Conservation (phyloP, 305 asterid genomes). For the Fraxinus sp. region DNA sequence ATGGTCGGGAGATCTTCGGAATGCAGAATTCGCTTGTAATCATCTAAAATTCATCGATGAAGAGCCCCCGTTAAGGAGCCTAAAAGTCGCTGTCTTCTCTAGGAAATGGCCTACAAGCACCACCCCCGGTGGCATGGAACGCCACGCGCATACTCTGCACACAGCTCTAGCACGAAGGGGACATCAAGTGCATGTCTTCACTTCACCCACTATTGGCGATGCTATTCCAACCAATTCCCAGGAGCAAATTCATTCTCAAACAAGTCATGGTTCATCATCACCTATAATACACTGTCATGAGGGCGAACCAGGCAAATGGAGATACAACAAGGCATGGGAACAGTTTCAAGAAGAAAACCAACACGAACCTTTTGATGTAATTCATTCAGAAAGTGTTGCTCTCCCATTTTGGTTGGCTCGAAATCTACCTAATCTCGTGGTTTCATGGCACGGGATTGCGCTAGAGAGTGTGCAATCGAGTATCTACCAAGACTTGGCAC, state of each 20-base stretch:
- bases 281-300: slow-evolving; percentile 73
- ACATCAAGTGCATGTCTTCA: slow-evolving; percentile 68
- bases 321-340: slow-evolving; percentile 78
- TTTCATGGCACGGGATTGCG: slow-evolving; percentile 92
- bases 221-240: neutral
- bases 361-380: slow-evolving; percentile 48
- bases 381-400: slow-evolving; percentile 88
- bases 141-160: slow-evolving; percentile 79
- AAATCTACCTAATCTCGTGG: slow-evolving; percentile 53
- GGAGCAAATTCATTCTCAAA: neutral
- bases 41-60: slow-evolving; percentile 36
- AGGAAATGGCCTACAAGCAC: slow-evolving; percentile 78
- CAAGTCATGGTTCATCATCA: slow-evolving; percentile 8
- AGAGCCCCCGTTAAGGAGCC: slow-evolving; percentile 32
- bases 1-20: slow-evolving; percentile 75
- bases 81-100: slow-evolving; percentile 79
- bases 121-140: slow-evolving; percentile 89
- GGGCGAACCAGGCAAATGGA: slow-evolving; percentile 71
- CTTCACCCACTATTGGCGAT: slow-evolving; percentile 47
- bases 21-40: slow-evolving; percentile 70
- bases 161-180: slow-evolving; percentile 68
- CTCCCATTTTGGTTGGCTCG: slow-evolving; percentile 64
- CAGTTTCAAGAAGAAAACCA: slow-evolving; percentile 51
- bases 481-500: slow-evolving; percentile 62
- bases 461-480: slow-evolving; percentile 80